These are phyloP conservation scores for Dryas alaskensis DNA, from an alignment of 306 rosid genomes.

Conservation along the genomic window DNA sequence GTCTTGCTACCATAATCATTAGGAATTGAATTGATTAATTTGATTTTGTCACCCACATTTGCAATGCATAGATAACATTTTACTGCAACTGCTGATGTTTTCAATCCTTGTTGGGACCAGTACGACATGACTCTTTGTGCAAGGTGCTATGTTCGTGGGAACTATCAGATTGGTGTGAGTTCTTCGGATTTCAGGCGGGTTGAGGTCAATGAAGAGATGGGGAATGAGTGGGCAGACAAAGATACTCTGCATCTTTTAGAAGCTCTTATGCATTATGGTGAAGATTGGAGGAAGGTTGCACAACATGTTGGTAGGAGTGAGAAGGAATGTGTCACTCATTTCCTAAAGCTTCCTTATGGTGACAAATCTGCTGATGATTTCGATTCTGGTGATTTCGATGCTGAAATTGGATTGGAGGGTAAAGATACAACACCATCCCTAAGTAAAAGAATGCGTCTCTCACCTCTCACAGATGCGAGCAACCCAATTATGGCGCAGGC, in stretches of 20 bases:
- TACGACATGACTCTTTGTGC: constrained; percentile 87
- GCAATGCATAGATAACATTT: background rate
- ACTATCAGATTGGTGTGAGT: constrained; percentile 73
- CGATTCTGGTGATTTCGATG: constrained; percentile 24
- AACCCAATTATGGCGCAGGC: constrained; percentile 99
- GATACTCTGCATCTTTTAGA: constrained; percentile 83
- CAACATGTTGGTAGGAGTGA: constrained; percentile 87
- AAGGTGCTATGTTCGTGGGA: constrained; percentile 92
- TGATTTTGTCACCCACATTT: background rate
- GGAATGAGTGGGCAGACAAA: constrained; percentile 72
- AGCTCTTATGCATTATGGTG: constrained; percentile 72
- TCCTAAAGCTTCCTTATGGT: constrained; percentile 78
- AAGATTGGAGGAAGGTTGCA: constrained; percentile 89
- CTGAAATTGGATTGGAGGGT: constrained; percentile 37
- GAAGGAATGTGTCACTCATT: constrained; percentile 81
- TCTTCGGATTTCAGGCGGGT: constrained; percentile 87
- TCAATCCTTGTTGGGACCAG: constrained; percentile 29
- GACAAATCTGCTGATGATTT: constrained; percentile 53
- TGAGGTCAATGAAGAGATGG: constrained; percentile 75
- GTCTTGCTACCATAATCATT: too few relatives aligned
- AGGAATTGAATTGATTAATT: background rate
- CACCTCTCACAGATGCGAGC: constrained; percentile 96
- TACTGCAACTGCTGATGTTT: background rate
- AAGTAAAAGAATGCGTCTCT: constrained; percentile 63
- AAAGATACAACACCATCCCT: constrained; percentile 30